Conservation (phyloP, 805 yeast species). For the Groenewaldozyma salmanticensis region DNA sequence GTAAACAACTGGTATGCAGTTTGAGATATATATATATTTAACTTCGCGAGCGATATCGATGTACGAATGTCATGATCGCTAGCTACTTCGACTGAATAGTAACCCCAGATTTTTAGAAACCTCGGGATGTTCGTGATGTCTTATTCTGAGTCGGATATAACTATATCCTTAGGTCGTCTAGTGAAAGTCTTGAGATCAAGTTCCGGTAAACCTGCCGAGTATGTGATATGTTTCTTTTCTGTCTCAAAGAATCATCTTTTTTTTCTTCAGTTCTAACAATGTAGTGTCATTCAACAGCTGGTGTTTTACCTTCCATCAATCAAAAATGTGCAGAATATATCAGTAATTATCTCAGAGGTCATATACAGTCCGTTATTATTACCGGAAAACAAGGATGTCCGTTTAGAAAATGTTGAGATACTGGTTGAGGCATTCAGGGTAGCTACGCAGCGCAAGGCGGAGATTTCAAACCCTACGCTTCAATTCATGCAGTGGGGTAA, state of each 20-base stretch:
- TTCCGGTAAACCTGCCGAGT: constrained; percentile 2
- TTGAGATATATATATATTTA: too few relatives aligned
- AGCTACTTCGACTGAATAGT: too few relatives aligned
- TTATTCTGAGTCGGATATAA: constrained; percentile 1
- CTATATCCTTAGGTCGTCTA: constrained; percentile 8
- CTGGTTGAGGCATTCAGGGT: constrained; percentile 19
- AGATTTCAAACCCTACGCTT: constrained; percentile 20
- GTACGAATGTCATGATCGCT: too few relatives aligned
- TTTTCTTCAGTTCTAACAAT: neutral
- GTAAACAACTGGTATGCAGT: too few relatives aligned
- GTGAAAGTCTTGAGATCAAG: constrained; percentile 6
- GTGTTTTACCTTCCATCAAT: constrained; percentile 17
- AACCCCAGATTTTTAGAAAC: too few relatives aligned
- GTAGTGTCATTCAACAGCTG: neutral
- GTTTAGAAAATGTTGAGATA: constrained; percentile 1
- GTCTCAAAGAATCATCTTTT: too few relatives aligned
- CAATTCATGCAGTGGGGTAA: constrained; percentile 14
- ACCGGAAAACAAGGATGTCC: constrained; percentile 4
- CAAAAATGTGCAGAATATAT: constrained; percentile 18
- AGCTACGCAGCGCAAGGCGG: constrained; percentile 15
- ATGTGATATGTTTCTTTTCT: too few relatives aligned
- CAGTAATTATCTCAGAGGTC: constrained; percentile 15
- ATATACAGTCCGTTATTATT: constrained; percentile 14
- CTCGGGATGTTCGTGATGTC: too few relatives aligned
- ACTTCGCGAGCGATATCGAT: too few relatives aligned